Base-by-base conservation (phyloP, 192 early-diverging fungal species). In the Paraglomus brasilianum region DNA sequence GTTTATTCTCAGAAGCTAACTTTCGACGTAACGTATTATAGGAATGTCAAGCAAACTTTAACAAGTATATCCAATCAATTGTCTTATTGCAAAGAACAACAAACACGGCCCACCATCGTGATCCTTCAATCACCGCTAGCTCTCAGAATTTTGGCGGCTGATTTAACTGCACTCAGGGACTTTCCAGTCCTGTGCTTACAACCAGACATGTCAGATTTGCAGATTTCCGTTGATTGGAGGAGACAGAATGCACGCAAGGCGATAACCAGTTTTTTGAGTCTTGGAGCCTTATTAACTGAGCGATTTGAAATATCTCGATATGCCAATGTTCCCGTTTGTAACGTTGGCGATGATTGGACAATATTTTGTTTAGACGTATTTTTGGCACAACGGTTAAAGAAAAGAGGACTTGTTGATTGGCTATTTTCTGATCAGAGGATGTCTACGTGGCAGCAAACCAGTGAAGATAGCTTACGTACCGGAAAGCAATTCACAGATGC, bases 391-490 rank as follows among this genome's bases (percentile, higher is more conserved):
- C 81, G 84, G n/a, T 77, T 99, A 64, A 75, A 80, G 14, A 77
- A 85, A n/a, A 80, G 85, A 22, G 92, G 94, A 55, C 88, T 92
- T 77, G 71, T 99, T 1, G 72, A 97, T 38, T 99, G 97, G 97
- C 95, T 88, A 83, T 97, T 94, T 46, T 75, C 86, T 1, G 86
- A 85, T 4, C 81, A 78, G 41, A 85, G 83, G 52, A 94, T 95
- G 0, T 94, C 97, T 75, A 73, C 97, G 15, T 95, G 96, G 44
- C 95, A 95, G 5, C 80, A 88, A 5, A 89, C 94, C 66, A 79
- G 88, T 59, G 93, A 95, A 48, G 91, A 95, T 58, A 85, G 89
- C 64, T 71, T 78, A 8, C 83, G 75, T 43, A 80, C 81, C 14
- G 62, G 56, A 17, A 77, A 80, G 11, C 87, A 87, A 17, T 46